Percentiles rank a stretch among this genome's conserved stretches.
Conservation (phyloP, 257 asterid genomes). For the Primulina eburnea region DNA sequence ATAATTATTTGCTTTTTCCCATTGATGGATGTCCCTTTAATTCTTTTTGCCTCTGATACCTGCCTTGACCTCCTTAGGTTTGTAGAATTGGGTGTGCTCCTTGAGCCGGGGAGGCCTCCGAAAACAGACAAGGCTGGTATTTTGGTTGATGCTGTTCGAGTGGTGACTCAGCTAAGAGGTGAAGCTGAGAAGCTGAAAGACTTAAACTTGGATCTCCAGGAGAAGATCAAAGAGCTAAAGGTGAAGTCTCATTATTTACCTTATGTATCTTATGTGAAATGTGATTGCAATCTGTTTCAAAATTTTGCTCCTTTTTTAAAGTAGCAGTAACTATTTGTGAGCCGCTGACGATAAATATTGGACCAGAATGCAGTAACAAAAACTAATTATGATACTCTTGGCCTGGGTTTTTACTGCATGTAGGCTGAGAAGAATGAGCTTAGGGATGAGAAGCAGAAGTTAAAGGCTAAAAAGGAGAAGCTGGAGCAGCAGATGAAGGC, state of each 20-base stretch:
- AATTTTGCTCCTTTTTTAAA: not conserved
- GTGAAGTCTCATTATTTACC: conserved; percentile 27
- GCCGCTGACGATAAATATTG: not conserved
- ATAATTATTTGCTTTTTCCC: conserved; percentile 22
- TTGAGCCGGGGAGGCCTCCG: conserved; percentile 91
- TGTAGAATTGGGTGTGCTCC: conserved; percentile 73
- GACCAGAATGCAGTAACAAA: conserved; percentile 1
- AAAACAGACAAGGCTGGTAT: conserved; percentile 87
- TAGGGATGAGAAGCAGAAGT: conserved; percentile 90
- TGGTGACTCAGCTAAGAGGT: conserved; percentile 74
- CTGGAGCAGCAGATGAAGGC: conserved; percentile 83
- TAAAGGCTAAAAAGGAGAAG: conserved; percentile 86
- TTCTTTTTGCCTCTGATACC: conserved; percentile 23
- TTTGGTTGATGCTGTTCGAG: conserved; percentile 80
- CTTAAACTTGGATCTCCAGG: conserved; percentile 66
- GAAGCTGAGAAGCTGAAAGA: conserved; percentile 88
- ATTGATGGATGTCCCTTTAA: conserved; percentile 13
- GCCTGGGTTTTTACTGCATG: conserved; percentile 11
- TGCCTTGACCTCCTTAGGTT: conserved; percentile 42
- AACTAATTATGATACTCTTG: not conserved
- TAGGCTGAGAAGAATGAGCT: conserved; percentile 88
- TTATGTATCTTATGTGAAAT: not conserved
- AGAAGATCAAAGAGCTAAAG: conserved; percentile 86
- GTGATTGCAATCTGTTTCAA: not conserved
- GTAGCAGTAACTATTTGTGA: not conserved